phyloP scores from a whole-genome alignment of 257 asterid genomes.

The Coffea canephora region DNA sequence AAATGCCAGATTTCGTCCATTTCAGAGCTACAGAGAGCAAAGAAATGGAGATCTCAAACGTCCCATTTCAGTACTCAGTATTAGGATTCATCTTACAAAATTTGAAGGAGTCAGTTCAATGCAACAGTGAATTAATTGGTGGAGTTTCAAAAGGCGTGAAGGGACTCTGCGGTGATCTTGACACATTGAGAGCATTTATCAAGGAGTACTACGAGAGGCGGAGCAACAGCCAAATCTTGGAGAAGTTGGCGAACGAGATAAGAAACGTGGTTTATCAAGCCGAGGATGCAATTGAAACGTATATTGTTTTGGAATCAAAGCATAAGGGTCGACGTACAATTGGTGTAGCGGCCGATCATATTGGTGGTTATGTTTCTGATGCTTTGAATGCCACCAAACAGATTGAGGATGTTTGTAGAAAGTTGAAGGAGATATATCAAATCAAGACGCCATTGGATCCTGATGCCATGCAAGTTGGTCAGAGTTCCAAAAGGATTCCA shows the following conservation, averaged over 20 bases:
- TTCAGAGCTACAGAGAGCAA: too few relatives aligned
- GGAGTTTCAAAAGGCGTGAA: conserved; percentile 11
- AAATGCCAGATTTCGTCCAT: too few relatives aligned
- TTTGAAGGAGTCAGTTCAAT: conserved; percentile 17
- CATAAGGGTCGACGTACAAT: not conserved
- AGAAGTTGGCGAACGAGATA: conserved; percentile 23
- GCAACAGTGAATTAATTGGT: conserved; percentile 19
- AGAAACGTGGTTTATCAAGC: conserved; percentile 21
- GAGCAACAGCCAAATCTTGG: conserved; percentile 13
- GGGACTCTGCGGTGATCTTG: conserved; percentile 15
- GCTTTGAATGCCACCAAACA: conserved; percentile 6
- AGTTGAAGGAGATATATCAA: not conserved
- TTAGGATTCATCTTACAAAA: conserved; percentile 30
- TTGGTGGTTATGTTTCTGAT: not conserved
- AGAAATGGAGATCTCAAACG: too few relatives aligned
- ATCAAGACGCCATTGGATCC: not conserved
- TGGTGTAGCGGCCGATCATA: not conserved
- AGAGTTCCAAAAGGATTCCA: not conserved
- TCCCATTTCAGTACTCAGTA: not conserved
- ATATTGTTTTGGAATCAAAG: conserved; percentile 10
- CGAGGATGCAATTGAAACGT: conserved; percentile 33
- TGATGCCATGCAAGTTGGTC: conserved; percentile 1
- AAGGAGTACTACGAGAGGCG: conserved; percentile 17
- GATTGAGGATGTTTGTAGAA: conserved; percentile 1
- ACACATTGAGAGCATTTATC: conserved; percentile 16